These are phyloP conservation scores for Lobosporangium transversale DNA, from an alignment of 192 early-diverging fungal genomes.

Conservation along the genomic window DNA sequence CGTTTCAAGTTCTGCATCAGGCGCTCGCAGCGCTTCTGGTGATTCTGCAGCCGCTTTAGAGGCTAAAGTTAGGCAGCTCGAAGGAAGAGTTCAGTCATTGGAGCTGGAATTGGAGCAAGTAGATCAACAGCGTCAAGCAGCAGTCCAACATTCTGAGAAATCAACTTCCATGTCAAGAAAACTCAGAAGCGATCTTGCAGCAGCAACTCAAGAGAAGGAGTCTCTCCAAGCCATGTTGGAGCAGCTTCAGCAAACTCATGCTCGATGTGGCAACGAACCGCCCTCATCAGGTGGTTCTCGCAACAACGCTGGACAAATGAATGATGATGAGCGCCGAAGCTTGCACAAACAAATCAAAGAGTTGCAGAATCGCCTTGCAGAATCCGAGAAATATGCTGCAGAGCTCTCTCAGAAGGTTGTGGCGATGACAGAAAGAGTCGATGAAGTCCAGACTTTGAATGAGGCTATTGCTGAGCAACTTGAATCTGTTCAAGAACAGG, in stretches of 20 bases:
- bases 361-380: conserved; percentile 21
- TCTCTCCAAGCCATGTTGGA: conserved; percentile 3
- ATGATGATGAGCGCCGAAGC: conserved; percentile 31
- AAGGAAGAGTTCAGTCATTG: conserved; percentile 16
- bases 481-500: conserved; percentile 29
- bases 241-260: conserved; percentile 14
- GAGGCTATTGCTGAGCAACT: conserved; percentile 45
- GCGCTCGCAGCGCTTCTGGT: conserved; percentile 15
- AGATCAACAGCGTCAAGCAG: conserved; percentile 35
- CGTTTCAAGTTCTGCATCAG: too few species aligned
- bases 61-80: conserved; percentile 27
- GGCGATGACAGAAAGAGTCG: conserved; percentile 27
- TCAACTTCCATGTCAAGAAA: conserved; percentile 26
- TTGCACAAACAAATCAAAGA: background rate
- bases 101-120: conserved; percentile 32
- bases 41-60: conserved; percentile 36
- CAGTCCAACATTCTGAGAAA: conserved; percentile 46
- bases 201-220: conserved; percentile 33
- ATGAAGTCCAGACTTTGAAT: conserved; percentile 41
- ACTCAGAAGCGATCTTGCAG: conserved; percentile 38
- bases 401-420: conserved; percentile 32
- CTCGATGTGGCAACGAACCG: too few species aligned
- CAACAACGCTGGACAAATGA: background rate
- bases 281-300: background rate
- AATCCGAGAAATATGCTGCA: conserved; percentile 34